These are phyloP conservation scores for Amanita rimosa DNA, from an alignment of 768 basidiomycete genomes.

Conservation along the genomic window DNA sequence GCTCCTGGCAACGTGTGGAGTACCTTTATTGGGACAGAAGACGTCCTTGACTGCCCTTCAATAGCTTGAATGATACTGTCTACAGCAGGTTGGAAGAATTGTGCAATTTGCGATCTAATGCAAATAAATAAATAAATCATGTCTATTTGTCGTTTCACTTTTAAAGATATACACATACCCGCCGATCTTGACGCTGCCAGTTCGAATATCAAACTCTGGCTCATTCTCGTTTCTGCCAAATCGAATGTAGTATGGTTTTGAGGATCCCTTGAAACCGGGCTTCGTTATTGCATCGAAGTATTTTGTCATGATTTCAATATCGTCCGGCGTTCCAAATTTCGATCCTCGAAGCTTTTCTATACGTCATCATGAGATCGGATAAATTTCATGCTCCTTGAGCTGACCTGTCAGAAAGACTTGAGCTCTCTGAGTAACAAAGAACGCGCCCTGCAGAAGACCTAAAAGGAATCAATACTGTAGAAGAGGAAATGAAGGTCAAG, in stretches of 20 bases:
- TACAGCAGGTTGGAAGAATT: conserved; percentile 6
- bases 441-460: conserved; percentile 4
- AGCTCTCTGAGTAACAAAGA: conserved; percentile 3
- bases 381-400: not conserved
- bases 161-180: not conserved
- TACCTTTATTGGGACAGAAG: conserved; percentile 2
- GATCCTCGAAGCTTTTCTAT: not conserved
- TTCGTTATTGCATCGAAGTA: conserved; percentile 40
- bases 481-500: not conserved
- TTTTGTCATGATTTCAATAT: not conserved
- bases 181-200: conserved; percentile 20
- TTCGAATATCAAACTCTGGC: conserved; percentile 24
- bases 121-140: no score
- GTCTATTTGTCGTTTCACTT: no score
- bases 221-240: conserved; percentile 38
- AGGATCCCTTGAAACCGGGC: conserved; percentile 19
- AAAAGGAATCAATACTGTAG: not conserved
- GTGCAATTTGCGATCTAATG: not conserved
- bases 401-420: not conserved
- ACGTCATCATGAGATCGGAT: not conserved
- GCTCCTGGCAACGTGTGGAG: not conserved
- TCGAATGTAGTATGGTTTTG: conserved; percentile 31
- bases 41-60: not conserved
- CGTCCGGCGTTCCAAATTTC: not conserved
- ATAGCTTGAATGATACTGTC: not conserved